A percentile compares a stretch with the other conserved stretches of the same genome.
These are phyloP conservation scores for Debaryomycetaceae sp. DNA, from an alignment of 1,139 yeast genomes.

Conservation along the genomic window DNA sequence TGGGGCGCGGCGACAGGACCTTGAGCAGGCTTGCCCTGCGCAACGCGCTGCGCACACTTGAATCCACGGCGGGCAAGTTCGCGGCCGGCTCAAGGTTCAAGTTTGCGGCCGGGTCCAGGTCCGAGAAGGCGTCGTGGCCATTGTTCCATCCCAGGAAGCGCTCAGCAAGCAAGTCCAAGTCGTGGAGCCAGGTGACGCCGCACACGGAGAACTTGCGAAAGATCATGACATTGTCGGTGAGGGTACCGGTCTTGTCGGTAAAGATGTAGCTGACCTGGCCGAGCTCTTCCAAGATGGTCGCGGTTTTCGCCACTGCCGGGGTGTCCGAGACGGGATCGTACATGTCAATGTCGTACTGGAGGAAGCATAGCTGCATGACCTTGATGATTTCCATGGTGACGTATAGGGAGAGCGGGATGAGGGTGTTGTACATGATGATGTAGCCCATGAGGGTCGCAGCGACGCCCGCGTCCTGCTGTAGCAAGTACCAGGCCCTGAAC, in stretches of 20 bases:
- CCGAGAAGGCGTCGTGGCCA: slow-evolving; percentile 3
- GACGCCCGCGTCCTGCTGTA: slow-evolving; percentile 66
- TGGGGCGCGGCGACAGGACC: slow-evolving; percentile 8
- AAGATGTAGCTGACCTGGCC: slow-evolving; percentile 95
- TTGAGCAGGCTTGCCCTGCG: background rate
- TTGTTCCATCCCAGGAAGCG: too few species aligned
- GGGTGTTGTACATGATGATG: slow-evolving; percentile 91
- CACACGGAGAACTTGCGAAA: slow-evolving; percentile 76
- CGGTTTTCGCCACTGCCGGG: slow-evolving; percentile 91
- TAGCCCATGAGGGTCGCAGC: slow-evolving; percentile 93
- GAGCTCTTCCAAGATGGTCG: slow-evolving; percentile 88
- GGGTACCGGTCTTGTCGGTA: slow-evolving; percentile 94
- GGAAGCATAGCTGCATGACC: slow-evolving; percentile 66
- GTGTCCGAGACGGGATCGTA: slow-evolving; percentile 76
- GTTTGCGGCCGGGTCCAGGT: background rate
- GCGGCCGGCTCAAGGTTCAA: background rate
- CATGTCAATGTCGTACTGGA: slow-evolving; percentile 92
- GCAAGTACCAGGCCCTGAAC: slow-evolving; percentile 63
- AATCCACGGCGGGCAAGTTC: slow-evolving; percentile 2
- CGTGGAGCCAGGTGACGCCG: slow-evolving; percentile 88
- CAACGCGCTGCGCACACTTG: slow-evolving; percentile 1
- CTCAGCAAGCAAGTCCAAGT: slow-evolving; percentile 39
- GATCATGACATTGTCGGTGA: slow-evolving; percentile 84
- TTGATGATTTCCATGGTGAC: slow-evolving; percentile 96
- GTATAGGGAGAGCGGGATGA: slow-evolving; percentile 88